Evolutionary conservation across 2,329 filamentous ascomycete species (phyloP), one percentile per base, ranked within the genome.

Genomic region (Aspergillus sp.): DNA sequence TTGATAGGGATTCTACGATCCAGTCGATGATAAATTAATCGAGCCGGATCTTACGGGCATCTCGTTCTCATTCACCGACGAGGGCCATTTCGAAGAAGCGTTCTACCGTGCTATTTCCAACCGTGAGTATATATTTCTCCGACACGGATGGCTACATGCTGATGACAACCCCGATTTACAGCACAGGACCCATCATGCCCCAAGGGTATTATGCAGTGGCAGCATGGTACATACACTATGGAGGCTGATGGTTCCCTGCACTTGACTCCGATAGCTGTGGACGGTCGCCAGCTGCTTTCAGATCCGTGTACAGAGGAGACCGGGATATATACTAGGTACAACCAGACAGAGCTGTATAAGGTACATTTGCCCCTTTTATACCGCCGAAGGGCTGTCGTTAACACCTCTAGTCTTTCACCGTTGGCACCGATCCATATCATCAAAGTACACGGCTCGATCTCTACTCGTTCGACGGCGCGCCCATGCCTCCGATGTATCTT

Each of bases 1-100:
- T 33, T 19, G 54, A 51, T 61, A 90, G 87, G 83, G 80, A 66
- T 90, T 90, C 74, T 90, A 89, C 67, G 83, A 90, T 73, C 85
- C 86, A 4, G 75, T 85, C 51, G 81, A 84, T 56, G 88, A 90
- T 66, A 78, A 77, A 61, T 79, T 91, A 60, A 83, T 84, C 63
- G 88, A 91, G 72, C 88, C 88, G 15, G 77, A 75, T 7, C 79
- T 85, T 61, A 84, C 88, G 0, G 88, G 88, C 22, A 88, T 89
- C 62, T 89, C 88, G 15, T 91, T 89, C 75, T 90, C 88, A 11
- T 91, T 91, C 73, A 87, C 86, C 4, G 77, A 74, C 41, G 84
- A 89, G 69, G 88, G 88, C 20, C 80, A 81, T 72, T 91, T 82
- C 68, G 88, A 91, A 74, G 82, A 86, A 66, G 86, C 88, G 13